Percentiles rank a stretch among this genome's conserved stretches.
Conservation (phyloP, 345 rosid species). For the Carallia pectinifolia region DNA sequence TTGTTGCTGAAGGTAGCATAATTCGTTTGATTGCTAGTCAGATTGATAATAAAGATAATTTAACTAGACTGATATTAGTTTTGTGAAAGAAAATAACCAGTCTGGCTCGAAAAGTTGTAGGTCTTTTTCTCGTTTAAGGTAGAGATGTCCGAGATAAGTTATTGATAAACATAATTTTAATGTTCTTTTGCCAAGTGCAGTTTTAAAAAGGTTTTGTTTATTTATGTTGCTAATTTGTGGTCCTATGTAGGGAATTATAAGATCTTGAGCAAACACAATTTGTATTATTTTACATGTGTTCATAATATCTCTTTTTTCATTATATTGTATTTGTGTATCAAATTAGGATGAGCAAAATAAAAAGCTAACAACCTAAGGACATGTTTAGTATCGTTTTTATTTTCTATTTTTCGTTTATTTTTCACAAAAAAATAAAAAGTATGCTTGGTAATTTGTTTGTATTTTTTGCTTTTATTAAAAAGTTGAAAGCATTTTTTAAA, state of each 20-base stretch:
- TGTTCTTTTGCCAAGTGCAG: not conserved
- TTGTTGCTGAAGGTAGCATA: constrained; percentile 55
- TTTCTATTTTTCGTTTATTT: no score
- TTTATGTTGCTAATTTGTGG: not conserved
- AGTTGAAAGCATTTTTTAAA: no score
- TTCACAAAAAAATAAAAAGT: no score
- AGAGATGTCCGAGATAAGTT: constrained; percentile 75
- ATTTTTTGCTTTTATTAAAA: no score
- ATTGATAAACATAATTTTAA: not conserved
- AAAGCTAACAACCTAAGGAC: no score
- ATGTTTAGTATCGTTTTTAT: no score
- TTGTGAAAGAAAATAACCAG: constrained; percentile 69
- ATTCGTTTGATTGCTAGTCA: constrained; percentile 57
- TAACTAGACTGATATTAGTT: constrained; percentile 63
- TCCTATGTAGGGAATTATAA: no score
- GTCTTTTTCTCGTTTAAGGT: constrained; percentile 73
- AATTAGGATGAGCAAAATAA: no score
- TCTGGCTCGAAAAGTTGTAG: constrained; percentile 73
- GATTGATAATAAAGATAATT: constrained; percentile 53
- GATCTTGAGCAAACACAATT: not conserved
- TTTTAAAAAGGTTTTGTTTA: not conserved
- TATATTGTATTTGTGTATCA: no score
- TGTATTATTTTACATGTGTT: no score
- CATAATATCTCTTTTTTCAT: no score
- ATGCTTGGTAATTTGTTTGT: no score